Conservation (phyloP, 2,329 filamentous ascomycete genomes). For the Ceratocystis cubensis region DNA sequence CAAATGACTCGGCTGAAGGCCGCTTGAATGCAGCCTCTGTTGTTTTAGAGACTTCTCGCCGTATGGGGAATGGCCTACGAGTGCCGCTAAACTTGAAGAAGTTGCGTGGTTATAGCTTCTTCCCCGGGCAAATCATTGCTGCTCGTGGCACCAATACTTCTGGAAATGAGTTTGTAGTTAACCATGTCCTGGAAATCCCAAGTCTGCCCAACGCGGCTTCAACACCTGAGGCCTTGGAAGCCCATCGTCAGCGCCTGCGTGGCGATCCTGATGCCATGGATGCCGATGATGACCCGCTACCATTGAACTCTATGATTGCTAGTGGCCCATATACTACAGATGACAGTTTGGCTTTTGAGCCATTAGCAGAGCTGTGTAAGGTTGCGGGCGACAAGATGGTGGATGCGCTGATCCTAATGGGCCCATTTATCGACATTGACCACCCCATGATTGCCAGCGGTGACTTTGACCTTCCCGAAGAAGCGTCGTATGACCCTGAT, state of each 20-base stretch:
- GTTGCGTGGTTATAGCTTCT: slow-evolving; percentile 63
- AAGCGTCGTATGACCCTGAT: slow-evolving; percentile 57
- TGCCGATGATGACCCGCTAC: slow-evolving; percentile 36
- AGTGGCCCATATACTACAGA: slow-evolving; percentile 87
- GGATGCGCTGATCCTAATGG: slow-evolving; percentile 67
- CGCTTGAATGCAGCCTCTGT: slow-evolving; percentile 76
- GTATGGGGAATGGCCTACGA: slow-evolving; percentile 68
- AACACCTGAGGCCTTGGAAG: slow-evolving; percentile 48
- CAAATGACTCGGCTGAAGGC: slow-evolving; percentile 73
- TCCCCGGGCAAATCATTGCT: slow-evolving; percentile 88
- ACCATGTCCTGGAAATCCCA: slow-evolving; percentile 62
- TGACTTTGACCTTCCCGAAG: slow-evolving; percentile 63
- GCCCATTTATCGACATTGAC: slow-evolving; percentile 83
- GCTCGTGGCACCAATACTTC: slow-evolving; percentile 76
- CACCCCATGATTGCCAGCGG: slow-evolving; percentile 76
- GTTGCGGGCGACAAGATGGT: slow-evolving; percentile 62
- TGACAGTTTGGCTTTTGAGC: slow-evolving; percentile 81
- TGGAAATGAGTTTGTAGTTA: slow-evolving; percentile 69
- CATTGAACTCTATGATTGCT: slow-evolving; percentile 64
- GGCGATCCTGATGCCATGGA: slow-evolving; percentile 53
- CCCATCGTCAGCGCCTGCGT: slow-evolving; percentile 55
- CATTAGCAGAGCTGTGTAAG: slow-evolving; percentile 67
- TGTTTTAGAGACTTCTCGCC: slow-evolving; percentile 75
- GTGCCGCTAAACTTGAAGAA: slow-evolving; percentile 66
- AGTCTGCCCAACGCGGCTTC: slow-evolving; percentile 64